Conservation (phyloP, 2,329 filamentous ascomycete species). For the Alternaria sp. region DNA sequence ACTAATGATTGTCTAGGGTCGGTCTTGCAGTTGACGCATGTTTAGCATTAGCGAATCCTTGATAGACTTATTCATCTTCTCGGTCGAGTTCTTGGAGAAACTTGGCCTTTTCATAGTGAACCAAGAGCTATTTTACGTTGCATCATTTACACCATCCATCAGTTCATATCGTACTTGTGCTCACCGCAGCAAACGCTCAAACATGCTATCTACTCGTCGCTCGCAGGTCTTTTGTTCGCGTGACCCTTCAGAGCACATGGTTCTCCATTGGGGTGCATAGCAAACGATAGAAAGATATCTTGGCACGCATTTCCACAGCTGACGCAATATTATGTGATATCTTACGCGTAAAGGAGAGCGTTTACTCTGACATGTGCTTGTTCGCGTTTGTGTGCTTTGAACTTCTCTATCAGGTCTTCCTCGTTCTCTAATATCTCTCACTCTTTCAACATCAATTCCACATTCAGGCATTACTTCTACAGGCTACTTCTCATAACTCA, state of each 20-base stretch:
- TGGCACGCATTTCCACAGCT: not conserved
- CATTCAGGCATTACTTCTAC: not conserved
- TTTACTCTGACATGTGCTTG: not conserved
- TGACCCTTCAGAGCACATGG: not conserved
- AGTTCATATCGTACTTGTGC: not conserved
- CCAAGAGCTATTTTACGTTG: not conserved
- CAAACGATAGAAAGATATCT: not conserved
- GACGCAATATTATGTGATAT: not conserved
- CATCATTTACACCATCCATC: not conserved
- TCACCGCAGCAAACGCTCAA: not conserved
- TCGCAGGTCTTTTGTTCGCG: not conserved
- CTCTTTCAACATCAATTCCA: not conserved
- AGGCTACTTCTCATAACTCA: not conserved
- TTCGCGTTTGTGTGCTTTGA: not conserved
- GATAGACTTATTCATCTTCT: not conserved
- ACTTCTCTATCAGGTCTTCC: not conserved
- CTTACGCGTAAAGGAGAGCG: not conserved
- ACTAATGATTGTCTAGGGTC: slow-evolving; percentile 7
- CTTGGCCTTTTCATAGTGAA: not conserved
- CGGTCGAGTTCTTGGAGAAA: not conserved
- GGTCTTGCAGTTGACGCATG: slow-evolving; percentile 21
- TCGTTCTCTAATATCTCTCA: not conserved
- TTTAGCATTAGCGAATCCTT: slow-evolving; percentile 21
- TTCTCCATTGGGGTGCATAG: not conserved
- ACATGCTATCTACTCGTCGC: not conserved